Evolutionary conservation across 768 basidiomycete genomes (phyloP).

Genomic region (Pseudohyphozyma bogoriensis): DNA sequence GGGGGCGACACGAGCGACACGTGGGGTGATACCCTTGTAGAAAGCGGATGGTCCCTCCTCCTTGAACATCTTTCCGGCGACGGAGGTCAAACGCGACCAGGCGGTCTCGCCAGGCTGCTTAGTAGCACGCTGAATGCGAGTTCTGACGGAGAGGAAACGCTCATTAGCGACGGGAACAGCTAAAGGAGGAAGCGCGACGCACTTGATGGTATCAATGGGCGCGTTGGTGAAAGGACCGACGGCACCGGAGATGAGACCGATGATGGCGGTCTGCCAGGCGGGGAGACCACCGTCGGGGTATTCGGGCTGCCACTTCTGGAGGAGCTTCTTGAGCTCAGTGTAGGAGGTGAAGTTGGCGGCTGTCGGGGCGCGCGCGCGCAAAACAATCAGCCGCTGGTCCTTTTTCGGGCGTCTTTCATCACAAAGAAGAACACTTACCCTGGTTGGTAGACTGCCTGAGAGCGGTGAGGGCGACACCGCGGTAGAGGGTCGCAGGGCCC

Average conservation of each 20-base stretch:
- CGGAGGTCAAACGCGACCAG: conserved; percentile 63
- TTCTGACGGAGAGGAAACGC: conserved; percentile 50
- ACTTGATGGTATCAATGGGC: conserved; percentile 40
- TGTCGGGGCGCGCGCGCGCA: conserved; percentile 29
- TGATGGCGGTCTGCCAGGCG: conserved; percentile 88
- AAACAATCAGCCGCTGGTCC: neutral
- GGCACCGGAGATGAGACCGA: conserved; percentile 90
- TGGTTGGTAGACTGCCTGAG: conserved; percentile 96
- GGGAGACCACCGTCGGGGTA: conserved; percentile 57
- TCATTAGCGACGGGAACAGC: no score
- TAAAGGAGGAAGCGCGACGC: neutral
- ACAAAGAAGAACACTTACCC: conserved; percentile 44
- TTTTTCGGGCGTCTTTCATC: no score
- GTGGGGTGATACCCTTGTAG: conserved; percentile 97
- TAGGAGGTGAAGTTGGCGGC: conserved; percentile 98
- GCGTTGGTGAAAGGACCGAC: conserved; percentile 99
- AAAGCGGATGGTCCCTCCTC: conserved; percentile 80
- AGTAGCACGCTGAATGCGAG: conserved; percentile 55
- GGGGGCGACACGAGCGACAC: conserved; percentile 90
- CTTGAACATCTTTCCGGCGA: conserved; percentile 87
- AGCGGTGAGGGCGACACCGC: conserved; percentile 88
- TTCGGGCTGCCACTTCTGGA: conserved; percentile 67
- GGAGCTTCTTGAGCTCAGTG: conserved; percentile 85
- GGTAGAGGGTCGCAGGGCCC: conserved; percentile 70
- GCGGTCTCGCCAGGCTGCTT: conserved; percentile 65